A percentile compares a stretch with the other conserved stretches of the same genome.
phyloP scores from a whole-genome alignment of 495 filamentous ascomycete genomes.

The Xylaria palmicola region DNA sequence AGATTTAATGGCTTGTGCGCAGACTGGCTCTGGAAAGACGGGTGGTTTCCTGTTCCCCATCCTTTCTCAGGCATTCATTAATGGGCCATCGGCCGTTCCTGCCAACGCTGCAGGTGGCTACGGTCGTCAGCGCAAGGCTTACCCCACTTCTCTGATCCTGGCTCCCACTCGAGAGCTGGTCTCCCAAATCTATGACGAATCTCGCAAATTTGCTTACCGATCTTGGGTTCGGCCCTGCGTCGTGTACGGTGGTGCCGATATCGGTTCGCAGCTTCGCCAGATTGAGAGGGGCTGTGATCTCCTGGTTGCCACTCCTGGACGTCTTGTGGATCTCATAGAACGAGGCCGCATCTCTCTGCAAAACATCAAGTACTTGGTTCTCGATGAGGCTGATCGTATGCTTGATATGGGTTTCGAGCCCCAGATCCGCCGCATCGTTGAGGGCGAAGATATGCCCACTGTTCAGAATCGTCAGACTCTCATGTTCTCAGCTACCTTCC shows the following conservation, averaged over 20 bases:
- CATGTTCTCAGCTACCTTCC: constrained; percentile 99
- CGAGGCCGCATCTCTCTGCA: constrained; percentile 93
- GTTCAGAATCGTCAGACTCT: constrained; percentile 88
- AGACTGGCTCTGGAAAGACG: constrained; percentile 98
- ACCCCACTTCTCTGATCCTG: constrained; percentile 91
- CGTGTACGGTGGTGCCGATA: constrained; percentile 98
- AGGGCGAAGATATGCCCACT: constrained; percentile 94
- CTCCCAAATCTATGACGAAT: constrained; percentile 96
- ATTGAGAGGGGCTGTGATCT: constrained; percentile 98
- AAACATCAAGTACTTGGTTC: constrained; percentile 98
- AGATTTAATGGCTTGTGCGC: constrained; percentile 98
- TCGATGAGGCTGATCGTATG: constrained; percentile 99
- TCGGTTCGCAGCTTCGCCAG: constrained; percentile 91
- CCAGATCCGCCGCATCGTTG: constrained; percentile 96
- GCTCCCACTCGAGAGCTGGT: constrained; percentile 97
- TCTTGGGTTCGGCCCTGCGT: constrained; percentile 98
- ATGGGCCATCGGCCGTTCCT: constrained; percentile 72
- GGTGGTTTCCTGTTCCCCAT: constrained; percentile 99
- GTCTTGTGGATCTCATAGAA: constrained; percentile 96
- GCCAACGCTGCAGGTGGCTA: constrained; percentile 62
- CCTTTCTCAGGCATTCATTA: constrained; percentile 89
- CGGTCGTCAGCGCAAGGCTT: constrained; percentile 87
- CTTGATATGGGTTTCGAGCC: constrained; percentile 99
- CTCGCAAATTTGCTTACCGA: constrained; percentile 97
- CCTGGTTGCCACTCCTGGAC: constrained; percentile 93